These are phyloP conservation scores for Primulina tabacum DNA, from an alignment of 257 asterid species.

Conservation along the genomic window DNA sequence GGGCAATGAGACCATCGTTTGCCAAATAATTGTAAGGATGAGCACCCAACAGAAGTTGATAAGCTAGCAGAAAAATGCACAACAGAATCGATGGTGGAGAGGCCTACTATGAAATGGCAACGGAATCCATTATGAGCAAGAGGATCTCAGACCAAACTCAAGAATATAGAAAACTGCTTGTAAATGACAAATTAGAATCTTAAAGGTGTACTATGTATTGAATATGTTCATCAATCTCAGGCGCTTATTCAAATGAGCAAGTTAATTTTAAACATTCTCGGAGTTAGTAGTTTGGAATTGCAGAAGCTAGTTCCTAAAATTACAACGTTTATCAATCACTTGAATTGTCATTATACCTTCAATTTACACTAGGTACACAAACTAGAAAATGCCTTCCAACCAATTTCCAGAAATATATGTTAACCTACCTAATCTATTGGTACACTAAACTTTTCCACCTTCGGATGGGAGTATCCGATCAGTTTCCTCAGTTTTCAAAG, in stretches of 20 bases:
- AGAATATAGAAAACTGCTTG: conserved; percentile 1
- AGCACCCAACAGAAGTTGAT: conserved; percentile 15
- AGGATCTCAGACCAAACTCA: background rate
- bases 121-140: background rate
- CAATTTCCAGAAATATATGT: conserved; percentile 17
- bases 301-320: conserved; percentile 20
- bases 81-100: background rate
- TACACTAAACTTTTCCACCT: conserved; percentile 54
- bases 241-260: background rate
- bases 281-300: conserved; percentile 11
- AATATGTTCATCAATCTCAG: background rate
- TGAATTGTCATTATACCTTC: conserved; percentile 21
- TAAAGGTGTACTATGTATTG: background rate
- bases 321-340: conserved; percentile 22
- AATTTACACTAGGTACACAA: conserved; percentile 28
- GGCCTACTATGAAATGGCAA: conserved; percentile 28
- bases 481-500: conserved; percentile 33
- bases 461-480: conserved; percentile 45
- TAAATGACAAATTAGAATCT: background rate
- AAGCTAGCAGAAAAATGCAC: conserved; percentile 13
- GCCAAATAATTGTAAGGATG: background rate
- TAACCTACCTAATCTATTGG: conserved; percentile 6
- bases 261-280: conserved; percentile 16
- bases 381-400: conserved; percentile 11
- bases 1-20: background rate